Conservation (phyloP, 2,329 filamentous ascomycete species). For the Aureobasidium sp. region DNA sequence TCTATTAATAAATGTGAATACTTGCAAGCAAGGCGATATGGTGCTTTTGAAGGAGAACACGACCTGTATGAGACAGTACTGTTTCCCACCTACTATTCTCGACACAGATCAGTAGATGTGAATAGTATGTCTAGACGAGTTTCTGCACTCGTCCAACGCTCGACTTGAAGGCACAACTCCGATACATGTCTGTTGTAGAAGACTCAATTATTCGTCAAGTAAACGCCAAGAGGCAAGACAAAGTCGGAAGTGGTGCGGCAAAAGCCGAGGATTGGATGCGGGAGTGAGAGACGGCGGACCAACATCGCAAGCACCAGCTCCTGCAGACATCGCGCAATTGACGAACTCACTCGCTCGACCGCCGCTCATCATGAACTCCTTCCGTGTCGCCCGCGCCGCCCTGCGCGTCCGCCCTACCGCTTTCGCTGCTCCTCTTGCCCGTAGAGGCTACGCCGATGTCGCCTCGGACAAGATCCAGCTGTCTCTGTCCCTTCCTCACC, state of each 20-base stretch:
- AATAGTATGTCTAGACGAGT: too few relatives aligned
- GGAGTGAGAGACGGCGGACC: constrained; percentile 12
- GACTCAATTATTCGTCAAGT: background rate
- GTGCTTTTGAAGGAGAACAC: background rate
- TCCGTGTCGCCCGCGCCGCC: constrained; percentile 86
- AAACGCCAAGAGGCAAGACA: constrained; percentile 3
- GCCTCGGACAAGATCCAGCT: constrained; percentile 73
- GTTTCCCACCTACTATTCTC: background rate
- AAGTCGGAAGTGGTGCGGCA: constrained; percentile 8
- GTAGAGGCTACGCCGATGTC: constrained; percentile 72
- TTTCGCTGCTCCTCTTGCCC: constrained; percentile 60
- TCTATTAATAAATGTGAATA: background rate
- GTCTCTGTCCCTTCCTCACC: constrained; percentile 93
- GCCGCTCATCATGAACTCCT: constrained; percentile 70
- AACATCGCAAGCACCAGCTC: constrained; percentile 9
- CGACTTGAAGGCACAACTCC: background rate
- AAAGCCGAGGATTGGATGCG: constrained; percentile 9
- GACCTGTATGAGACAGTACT: background rate
- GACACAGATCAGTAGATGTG: background rate
- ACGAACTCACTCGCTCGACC: constrained; percentile 9
- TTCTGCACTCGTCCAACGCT: background rate
- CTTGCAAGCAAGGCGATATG: background rate
- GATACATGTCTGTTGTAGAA: background rate
- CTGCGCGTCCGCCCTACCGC: constrained; percentile 74
- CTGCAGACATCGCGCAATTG: constrained; percentile 14